Conservation (phyloP, 176 grass and related monocot species). For the Tillandsia fasciculata region DNA sequence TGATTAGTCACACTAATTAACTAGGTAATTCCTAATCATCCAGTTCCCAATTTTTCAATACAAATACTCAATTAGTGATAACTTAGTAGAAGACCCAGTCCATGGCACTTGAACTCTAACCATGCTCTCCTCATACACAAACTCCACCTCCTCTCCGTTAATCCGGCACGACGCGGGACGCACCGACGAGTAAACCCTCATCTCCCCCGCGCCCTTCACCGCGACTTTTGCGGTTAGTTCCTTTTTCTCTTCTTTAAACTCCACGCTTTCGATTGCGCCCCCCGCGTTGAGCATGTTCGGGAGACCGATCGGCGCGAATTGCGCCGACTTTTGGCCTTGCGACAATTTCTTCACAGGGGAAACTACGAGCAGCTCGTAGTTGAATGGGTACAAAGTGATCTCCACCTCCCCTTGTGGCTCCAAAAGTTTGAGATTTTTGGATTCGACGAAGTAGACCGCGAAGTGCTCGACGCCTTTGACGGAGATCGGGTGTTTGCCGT, state of each 20-base stretch:
- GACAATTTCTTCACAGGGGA: slow-evolving; percentile 36
- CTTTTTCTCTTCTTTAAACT: neutral
- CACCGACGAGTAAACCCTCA: slow-evolving; percentile 62
- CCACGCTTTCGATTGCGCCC: slow-evolving; percentile 54
- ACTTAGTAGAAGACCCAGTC: slow-evolving; percentile 54
- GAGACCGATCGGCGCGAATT: slow-evolving; percentile 69
- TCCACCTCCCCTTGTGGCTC: slow-evolving; percentile 37
- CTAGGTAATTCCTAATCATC: no score
- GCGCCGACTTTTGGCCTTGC: neutral
- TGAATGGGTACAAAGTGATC: slow-evolving; percentile 54
- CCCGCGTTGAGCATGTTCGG: slow-evolving; percentile 81
- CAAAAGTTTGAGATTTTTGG: slow-evolving; percentile 36
- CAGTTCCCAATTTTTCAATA: slow-evolving; percentile 16
- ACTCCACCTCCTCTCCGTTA: slow-evolving; percentile 37
- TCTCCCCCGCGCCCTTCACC: slow-evolving; percentile 59
- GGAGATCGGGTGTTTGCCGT: slow-evolving; percentile 18
- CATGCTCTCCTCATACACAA: slow-evolving; percentile 37
- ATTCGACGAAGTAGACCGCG: slow-evolving; percentile 46
- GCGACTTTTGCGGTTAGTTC: slow-evolving; percentile 24
- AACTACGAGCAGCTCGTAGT: slow-evolving; percentile 77
- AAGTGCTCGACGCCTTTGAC: slow-evolving; percentile 33
- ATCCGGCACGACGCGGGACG: slow-evolving; percentile 45
- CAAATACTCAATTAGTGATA: slow-evolving; percentile 40
- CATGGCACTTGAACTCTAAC: slow-evolving; percentile 58
- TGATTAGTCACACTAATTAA: no score